Conservation (phyloP, 2,329 filamentous ascomycete species). For the Fusarium goolgardi region DNA sequence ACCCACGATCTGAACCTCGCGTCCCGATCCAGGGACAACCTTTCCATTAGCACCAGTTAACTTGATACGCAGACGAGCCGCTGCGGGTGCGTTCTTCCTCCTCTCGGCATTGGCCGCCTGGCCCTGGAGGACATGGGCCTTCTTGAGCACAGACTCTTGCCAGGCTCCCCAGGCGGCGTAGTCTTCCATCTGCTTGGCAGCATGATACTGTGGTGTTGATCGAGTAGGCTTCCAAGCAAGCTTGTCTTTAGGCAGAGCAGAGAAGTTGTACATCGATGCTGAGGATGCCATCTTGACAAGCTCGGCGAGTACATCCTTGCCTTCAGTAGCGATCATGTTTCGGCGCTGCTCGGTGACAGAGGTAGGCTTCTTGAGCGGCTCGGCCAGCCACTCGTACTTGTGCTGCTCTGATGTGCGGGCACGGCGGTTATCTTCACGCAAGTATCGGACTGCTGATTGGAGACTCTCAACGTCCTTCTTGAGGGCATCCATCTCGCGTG, state of each 20-base stretch:
- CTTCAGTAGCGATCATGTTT: slow-evolving; percentile 68
- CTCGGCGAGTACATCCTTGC: slow-evolving; percentile 72
- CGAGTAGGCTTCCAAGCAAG: slow-evolving; percentile 74
- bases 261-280: slow-evolving; percentile 70
- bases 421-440: slow-evolving; percentile 74
- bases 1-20: slow-evolving; percentile 64
- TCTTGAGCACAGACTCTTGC: slow-evolving; percentile 66
- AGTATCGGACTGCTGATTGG: slow-evolving; percentile 73
- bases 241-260: slow-evolving; percentile 66
- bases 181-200: slow-evolving; percentile 73
- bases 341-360: slow-evolving; percentile 61
- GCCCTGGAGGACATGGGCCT: slow-evolving; percentile 57
- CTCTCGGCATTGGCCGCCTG: slow-evolving; percentile 39
- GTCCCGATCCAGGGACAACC: slow-evolving; percentile 52
- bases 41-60: slow-evolving; percentile 62
- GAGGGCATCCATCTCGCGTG: slow-evolving; percentile 78
- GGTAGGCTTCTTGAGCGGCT: slow-evolving; percentile 66
- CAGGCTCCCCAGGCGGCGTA: slow-evolving; percentile 71
- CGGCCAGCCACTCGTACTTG: slow-evolving; percentile 68
- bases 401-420: slow-evolving; percentile 68
- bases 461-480: slow-evolving; percentile 74
- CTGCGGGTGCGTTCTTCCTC: slow-evolving; percentile 49
- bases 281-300: slow-evolving; percentile 70
- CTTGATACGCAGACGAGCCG: slow-evolving; percentile 63
- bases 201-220: slow-evolving; percentile 73